Evolutionary conservation across 345 rosid genomes (phyloP).

Genomic region (Toxicodendron radicans): DNA sequence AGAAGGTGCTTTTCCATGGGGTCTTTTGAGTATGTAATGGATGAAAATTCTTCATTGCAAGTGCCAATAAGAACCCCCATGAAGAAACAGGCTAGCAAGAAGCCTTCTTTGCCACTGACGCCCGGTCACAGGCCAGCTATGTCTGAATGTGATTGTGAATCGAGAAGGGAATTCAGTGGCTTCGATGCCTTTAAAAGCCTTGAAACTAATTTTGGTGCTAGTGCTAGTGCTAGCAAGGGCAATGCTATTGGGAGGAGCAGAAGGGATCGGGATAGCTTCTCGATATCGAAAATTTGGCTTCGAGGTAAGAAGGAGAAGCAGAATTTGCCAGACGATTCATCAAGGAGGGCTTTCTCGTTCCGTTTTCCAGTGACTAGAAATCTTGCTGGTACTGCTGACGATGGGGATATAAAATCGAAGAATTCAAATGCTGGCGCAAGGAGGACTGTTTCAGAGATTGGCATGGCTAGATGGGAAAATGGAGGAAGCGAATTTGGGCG

Average conservation of each 20-base stretch:
- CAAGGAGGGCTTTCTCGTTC: constrained; percentile 70
- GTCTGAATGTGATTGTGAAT: constrained; percentile 67
- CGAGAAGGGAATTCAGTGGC: constrained; percentile 55
- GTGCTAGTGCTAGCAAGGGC: constrained; percentile 18
- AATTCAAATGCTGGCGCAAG: constrained; percentile 19
- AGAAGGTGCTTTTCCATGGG: constrained; percentile 98
- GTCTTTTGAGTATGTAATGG: constrained; percentile 93
- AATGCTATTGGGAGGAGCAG: constrained; percentile 30
- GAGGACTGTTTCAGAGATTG: constrained; percentile 42
- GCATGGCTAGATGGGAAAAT: constrained; percentile 38
- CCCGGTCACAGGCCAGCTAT: constrained; percentile 70
- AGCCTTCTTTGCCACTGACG: constrained; percentile 46
- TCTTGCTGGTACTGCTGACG: constrained; percentile 14
- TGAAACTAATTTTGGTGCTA: constrained; percentile 23
- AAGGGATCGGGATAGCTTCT: constrained; percentile 61
- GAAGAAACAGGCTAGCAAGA: constrained; percentile 60
- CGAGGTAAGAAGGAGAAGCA: constrained; percentile 64
- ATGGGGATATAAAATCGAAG: constrained; percentile 30
- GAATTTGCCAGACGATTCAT: constrained; percentile 34
- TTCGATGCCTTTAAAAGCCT: constrained; percentile 29
- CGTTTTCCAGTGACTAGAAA: constrained; percentile 41
- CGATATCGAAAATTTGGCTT: constrained; percentile 88
- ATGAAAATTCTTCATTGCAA: constrained; percentile 64
- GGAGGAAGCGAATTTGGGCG: constrained; percentile 35
- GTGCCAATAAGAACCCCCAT: constrained; percentile 67